Evolutionary conservation across 2,329 filamentous ascomycete species (phyloP).

Genomic region (Cercospora zeae-maydis): DNA sequence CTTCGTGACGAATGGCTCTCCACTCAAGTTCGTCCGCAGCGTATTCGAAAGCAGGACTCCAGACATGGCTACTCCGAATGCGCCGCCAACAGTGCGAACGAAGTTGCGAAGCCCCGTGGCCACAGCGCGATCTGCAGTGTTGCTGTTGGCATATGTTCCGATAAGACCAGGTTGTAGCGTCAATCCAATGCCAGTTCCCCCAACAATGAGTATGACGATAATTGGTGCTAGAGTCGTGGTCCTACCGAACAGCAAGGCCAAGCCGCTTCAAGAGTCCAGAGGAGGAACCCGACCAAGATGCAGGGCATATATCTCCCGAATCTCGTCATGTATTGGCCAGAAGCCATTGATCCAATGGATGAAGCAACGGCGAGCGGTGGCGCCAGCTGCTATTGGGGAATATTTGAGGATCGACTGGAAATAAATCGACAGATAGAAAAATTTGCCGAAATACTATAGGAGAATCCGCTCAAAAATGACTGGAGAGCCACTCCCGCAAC

Average conservation of each 20-base stretch:
- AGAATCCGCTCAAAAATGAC: slow-evolving; percentile 58
- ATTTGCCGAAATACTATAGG: slow-evolving; percentile 57
- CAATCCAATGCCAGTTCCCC: slow-evolving; percentile 54
- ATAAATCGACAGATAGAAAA: slow-evolving; percentile 60
- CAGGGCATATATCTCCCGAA: slow-evolving; percentile 57
- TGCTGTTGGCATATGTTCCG: slow-evolving; percentile 49
- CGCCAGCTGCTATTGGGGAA: not conserved
- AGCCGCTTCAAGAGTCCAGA: slow-evolving; percentile 52
- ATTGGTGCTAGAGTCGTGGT: slow-evolving; percentile 49
- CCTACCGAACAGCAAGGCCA: slow-evolving; percentile 51
- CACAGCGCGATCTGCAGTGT: slow-evolving; percentile 57
- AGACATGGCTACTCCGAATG: slow-evolving; percentile 56
- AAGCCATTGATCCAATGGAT: slow-evolving; percentile 45
- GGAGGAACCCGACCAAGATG: slow-evolving; percentile 49
- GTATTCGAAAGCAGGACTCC: slow-evolving; percentile 47
- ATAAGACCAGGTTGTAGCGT: slow-evolving; percentile 54
- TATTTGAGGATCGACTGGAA: slow-evolving; percentile 52
- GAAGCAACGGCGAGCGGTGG: slow-evolving; percentile 51
- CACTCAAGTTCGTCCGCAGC: not conserved
- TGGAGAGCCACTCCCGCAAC: slow-evolving; percentile 58
- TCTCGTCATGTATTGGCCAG: slow-evolving; percentile 58
- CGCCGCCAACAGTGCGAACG: slow-evolving; percentile 57
- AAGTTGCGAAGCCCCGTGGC: slow-evolving; percentile 63
- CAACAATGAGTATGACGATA: slow-evolving; percentile 49
- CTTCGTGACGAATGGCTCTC: not conserved